phyloP scores from a whole-genome alignment of 2,329 filamentous ascomycete genomes.

The Botrytis sinoallii region DNA sequence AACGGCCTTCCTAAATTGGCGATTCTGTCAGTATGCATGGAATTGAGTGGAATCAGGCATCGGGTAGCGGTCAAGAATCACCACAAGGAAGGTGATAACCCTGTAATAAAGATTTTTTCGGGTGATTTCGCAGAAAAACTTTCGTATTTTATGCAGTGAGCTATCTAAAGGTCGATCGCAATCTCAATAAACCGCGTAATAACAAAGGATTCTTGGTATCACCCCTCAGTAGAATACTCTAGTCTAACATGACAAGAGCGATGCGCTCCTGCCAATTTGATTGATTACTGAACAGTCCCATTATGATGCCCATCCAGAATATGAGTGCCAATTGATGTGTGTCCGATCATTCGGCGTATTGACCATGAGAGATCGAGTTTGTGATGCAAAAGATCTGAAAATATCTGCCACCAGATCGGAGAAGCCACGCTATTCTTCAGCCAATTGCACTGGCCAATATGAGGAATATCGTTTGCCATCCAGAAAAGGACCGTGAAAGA shows the following conservation, averaged over 20 bases:
- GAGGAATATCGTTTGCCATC: neutral
- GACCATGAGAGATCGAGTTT: neutral
- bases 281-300: conserved; percentile 4
- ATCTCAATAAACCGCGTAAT: conserved; percentile 7
- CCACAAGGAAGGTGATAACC: neutral
- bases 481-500: neutral
- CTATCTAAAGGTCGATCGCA: conserved; percentile 6
- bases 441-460: neutral
- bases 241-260: neutral
- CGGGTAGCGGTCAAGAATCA: conserved; percentile 3
- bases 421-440: neutral
- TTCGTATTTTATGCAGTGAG: conserved; percentile 7
- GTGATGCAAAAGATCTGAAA: neutral
- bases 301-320: neutral
- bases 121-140: neutral
- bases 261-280: neutral
- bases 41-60: neutral
- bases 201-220: neutral
- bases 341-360: neutral
- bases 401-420: conserved; percentile 1
- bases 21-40: neutral
- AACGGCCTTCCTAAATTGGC: conserved; percentile 10
- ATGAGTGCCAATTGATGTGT: neutral
- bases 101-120: neutral
- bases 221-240: neutral